Base-by-base conservation (phyloP, 225 moss, liverwort and hornwort species). In the Climacium dendroides region DNA sequence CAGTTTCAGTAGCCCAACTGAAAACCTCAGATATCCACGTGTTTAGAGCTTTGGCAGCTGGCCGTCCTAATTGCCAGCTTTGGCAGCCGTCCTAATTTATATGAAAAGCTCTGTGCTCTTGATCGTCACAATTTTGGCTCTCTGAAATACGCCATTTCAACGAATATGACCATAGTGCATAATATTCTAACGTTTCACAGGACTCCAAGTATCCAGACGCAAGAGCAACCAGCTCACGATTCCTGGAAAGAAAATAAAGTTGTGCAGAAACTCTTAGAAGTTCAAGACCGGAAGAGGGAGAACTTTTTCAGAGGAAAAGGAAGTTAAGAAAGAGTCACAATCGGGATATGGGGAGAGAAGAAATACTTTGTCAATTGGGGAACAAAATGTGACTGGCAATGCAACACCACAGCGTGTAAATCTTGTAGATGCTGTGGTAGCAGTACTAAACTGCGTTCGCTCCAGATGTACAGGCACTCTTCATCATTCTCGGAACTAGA, bases 381-480 rank as follows among this genome's bases (percentile, higher is more conserved):
- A 65, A 90, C 78, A 81, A 7, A 63, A 81, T 90, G 90, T 54
- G 89, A 87, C 30, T 87, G 62, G 81, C 90, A 89, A 74, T 92
- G 78, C 69, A 94, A 71, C 73, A 43, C 65, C 60, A 91, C 89
- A 79, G 69, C 91, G 22, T 90, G 89, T 43, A 94, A 89, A n/a
- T 88, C 90, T 84, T 86, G 76, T 34, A 85, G 82, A 26, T 70
- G 58, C 79, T 85, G 85, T 48, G 90, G 87, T 55, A 90, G 80
- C 87, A 92, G 61, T 26, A 94, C 92, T 63, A 92, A 78, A 87
- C 90, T 94, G 88, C 92, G 92, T 85, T 92, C 94, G 71, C 91
- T 94, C 94, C 94, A 94, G 81, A 94, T 65, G 74, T 94, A 94
- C 15, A 94, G 64, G 73, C 90, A 91, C 86, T 90, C 94, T n/a